phyloP scores from a whole-genome alignment of 176 grass and related monocot species.

The Eragrostis curvula region DNA sequence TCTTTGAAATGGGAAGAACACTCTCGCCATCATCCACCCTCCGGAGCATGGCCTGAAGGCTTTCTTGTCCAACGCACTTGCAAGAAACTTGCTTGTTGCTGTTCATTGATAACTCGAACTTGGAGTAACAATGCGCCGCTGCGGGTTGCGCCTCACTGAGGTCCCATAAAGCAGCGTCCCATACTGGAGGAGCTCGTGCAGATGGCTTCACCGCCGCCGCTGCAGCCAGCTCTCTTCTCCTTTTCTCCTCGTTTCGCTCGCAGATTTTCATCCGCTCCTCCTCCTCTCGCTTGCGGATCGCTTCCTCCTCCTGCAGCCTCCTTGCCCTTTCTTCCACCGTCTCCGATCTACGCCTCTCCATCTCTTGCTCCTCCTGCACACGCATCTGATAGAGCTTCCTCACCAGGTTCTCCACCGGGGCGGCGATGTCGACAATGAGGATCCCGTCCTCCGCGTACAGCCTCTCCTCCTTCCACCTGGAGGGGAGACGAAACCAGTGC shows the following conservation, averaged over 20 bases:
- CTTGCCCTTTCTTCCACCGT: conserved; percentile 3
- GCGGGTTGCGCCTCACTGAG: neutral
- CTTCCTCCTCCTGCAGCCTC: conserved; percentile 5
- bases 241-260: neutral
- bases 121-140: neutral
- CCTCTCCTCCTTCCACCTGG: conserved; percentile 5
- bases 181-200: neutral
- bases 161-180: neutral
- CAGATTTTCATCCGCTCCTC: no score
- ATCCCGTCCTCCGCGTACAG: conserved; percentile 9
- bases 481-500: neutral
- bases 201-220: neutral
- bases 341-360: neutral
- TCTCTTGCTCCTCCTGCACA: neutral
- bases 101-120: conserved; percentile 9
- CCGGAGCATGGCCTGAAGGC: neutral
- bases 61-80: neutral
- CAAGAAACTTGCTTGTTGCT: neutral
- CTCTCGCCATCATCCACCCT: neutral
- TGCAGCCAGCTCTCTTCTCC: neutral
- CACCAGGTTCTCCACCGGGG: neutral
- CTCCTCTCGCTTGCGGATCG: no score
- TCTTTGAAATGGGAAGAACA: conserved; percentile 25
- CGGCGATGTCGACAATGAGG: neutral
- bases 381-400: neutral